Evolutionary conservation across 2,329 filamentous ascomycete genomes (phyloP), one percentile per base, ranked within the genome.

Genomic region (Raffaelea albimanens): DNA sequence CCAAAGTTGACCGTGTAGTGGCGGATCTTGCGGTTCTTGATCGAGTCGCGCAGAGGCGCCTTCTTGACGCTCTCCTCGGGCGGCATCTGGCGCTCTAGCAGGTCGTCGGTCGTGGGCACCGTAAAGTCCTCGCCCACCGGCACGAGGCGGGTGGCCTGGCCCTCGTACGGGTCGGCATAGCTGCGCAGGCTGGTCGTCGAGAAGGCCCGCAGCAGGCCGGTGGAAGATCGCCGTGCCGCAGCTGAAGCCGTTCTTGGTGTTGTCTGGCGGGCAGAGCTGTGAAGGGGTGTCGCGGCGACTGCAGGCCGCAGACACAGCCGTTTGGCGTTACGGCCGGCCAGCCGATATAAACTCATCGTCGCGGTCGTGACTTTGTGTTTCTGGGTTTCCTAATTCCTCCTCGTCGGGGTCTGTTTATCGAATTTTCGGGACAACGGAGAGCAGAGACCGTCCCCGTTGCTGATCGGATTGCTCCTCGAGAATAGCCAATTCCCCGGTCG

Each of bases 1-100:
- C 93, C 93, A 61, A 98, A 98, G 76, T 98, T 98, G 74, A 98
- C 91, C 7, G 93, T 98, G 73, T 98, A 98, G 72, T 98, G 93
- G 57, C 93, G 83, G 65, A 98, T 85, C 78, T 96, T 97, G 67
- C 91, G 84, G 68, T 70, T 66, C 53, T 63, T 66, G 53, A 78
- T 64, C 49, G 67, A 70, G 58, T 68, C 70, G 55, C 76, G 71
- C 56, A 64, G 63, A 54, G 65, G 25, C 59, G 71, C 69, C 58
- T 75, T 68, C 55, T 68, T 63, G 53, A 59, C 57, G 52, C 67
- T 65, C 48, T 67, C 63, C 22, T 47, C 44, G 20, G 50, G 18
- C 18, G 48, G 40, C 22, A 47, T 14, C 44, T 53, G 45, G 13
- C 48, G 51, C 40, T 25, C 29, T 21, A 54, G 38, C 42, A 67